A percentile compares a stretch with the other conserved stretches of the same genome.
Conservation (phyloP, 2,329 filamentous ascomycete genomes). For the Juglanconis oblonga region DNA sequence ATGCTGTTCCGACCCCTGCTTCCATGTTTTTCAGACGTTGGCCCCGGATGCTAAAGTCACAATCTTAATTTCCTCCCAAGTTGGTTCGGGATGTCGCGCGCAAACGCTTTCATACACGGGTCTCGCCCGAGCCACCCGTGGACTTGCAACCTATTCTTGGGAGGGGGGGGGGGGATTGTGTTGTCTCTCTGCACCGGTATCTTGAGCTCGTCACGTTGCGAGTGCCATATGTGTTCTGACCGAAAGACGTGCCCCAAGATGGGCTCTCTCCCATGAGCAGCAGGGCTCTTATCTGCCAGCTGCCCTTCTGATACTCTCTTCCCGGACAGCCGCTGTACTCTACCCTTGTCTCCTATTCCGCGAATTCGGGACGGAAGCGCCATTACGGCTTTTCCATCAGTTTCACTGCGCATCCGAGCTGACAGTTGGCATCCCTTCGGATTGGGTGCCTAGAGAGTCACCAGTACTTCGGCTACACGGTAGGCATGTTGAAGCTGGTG, state of each 20-base stretch:
- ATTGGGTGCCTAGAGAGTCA: background rate
- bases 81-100: slow-evolving; percentile 6
- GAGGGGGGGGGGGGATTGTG: too few species aligned
- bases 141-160: background rate
- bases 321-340: background rate
- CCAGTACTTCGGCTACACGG: too few species aligned
- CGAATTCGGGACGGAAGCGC: background rate
- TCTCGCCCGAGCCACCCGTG: slow-evolving; percentile 4
- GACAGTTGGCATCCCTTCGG: background rate
- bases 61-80: slow-evolving; percentile 12
- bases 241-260: too few species aligned
- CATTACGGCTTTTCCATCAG: background rate
- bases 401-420: background rate
- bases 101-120: background rate
- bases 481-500: background rate
- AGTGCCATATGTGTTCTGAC: too few species aligned
- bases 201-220: too few species aligned
- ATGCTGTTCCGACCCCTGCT: slow-evolving; percentile 9
- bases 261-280: too few species aligned
- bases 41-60: slow-evolving; percentile 11
- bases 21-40: slow-evolving; percentile 11
- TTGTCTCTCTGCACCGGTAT: background rate
- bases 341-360: background rate
- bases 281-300: background rate
- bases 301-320: background rate